These are phyloP conservation scores for Termitomyces sp. DNA, from an alignment of 768 basidiomycete genomes.

Conservation along the genomic window DNA sequence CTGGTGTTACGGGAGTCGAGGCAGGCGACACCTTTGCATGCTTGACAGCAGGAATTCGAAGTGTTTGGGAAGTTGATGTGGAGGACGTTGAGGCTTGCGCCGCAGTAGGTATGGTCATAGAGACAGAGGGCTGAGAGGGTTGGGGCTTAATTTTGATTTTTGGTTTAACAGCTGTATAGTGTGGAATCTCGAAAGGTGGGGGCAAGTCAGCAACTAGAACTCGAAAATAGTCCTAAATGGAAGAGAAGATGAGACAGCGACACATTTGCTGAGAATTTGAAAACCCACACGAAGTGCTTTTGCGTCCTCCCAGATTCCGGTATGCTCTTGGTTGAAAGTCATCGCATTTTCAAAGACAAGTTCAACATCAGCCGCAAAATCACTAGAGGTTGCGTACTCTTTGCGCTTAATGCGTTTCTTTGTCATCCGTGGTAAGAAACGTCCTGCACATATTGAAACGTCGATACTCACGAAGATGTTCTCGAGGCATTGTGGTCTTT, in stretches of 20 bases:
- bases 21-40: conserved; percentile 12
- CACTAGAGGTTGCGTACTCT: conserved; percentile 59
- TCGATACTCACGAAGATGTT: conserved; percentile 60
- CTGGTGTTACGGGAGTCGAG: conserved; percentile 13
- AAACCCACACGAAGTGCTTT: conserved; percentile 51
- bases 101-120: conserved; percentile 10
- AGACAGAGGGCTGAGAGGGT: conserved; percentile 25
- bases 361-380: conserved; percentile 84
- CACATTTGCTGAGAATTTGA: conserved; percentile 2
- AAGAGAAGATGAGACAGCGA: conserved; percentile 5
- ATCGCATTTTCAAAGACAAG: conserved; percentile 88
- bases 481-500: conserved; percentile 73
- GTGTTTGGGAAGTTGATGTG: conserved; percentile 20
- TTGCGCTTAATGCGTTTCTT: conserved; percentile 81
- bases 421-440: not conserved
- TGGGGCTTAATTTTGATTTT: conserved; percentile 74
- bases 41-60: conserved; percentile 31
- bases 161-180: conserved; percentile 47
- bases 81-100: conserved; percentile 9
- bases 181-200: conserved; percentile 53
- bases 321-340: conserved; percentile 83
- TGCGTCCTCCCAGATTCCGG: conserved; percentile 79
- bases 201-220: conserved; percentile 77
- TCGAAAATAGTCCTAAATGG: conserved; percentile 61
- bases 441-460: not conserved